phyloP scores from a whole-genome alignment of 148 eudicot species.

The Fallopia convolvulus region DNA sequence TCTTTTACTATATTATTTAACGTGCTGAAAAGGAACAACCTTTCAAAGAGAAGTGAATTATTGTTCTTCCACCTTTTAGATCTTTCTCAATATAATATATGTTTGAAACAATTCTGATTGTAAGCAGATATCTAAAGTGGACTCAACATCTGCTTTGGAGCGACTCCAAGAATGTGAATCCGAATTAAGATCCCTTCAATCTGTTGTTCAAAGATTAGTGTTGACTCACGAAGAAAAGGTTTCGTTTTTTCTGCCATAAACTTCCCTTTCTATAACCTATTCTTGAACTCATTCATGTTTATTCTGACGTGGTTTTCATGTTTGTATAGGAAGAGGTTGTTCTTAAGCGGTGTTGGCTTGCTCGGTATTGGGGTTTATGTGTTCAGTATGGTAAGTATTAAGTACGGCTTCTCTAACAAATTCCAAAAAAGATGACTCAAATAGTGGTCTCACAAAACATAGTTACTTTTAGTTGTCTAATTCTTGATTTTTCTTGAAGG shows the following conservation, averaged over 20 bases:
- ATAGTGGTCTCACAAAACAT: background rate
- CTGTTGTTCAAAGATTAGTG: slow-evolving; percentile 59
- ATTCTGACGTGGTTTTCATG: slow-evolving; percentile 32
- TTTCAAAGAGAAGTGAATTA: slow-evolving; percentile 90
- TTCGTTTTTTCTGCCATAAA: slow-evolving; percentile 11
- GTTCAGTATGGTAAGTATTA: slow-evolving; percentile 49
- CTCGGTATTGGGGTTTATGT: slow-evolving; percentile 80
- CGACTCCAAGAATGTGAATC: slow-evolving; percentile 48
- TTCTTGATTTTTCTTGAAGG: slow-evolving; percentile 28
- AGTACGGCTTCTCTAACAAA: too few species aligned
- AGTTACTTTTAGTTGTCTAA: background rate
- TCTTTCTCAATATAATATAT: background rate
- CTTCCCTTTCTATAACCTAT: background rate
- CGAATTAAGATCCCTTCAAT: slow-evolving; percentile 59
- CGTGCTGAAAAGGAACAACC: slow-evolving; percentile 74
- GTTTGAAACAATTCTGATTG: slow-evolving; percentile 9
- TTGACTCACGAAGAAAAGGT: slow-evolving; percentile 90
- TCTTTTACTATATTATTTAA: background rate
- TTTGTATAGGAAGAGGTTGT: slow-evolving; percentile 76
- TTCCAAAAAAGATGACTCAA: background rate
- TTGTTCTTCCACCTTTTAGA: background rate
- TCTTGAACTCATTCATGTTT: slow-evolving; percentile 12
- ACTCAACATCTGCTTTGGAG: slow-evolving; percentile 50
- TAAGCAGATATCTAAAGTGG: slow-evolving; percentile 61
- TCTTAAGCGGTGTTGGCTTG: slow-evolving; percentile 97